Percentiles rank a stretch among this genome's conserved stretches.
phyloP scores from a whole-genome alignment of 208 protist genomes.

The Lotmaria passim region DNA sequence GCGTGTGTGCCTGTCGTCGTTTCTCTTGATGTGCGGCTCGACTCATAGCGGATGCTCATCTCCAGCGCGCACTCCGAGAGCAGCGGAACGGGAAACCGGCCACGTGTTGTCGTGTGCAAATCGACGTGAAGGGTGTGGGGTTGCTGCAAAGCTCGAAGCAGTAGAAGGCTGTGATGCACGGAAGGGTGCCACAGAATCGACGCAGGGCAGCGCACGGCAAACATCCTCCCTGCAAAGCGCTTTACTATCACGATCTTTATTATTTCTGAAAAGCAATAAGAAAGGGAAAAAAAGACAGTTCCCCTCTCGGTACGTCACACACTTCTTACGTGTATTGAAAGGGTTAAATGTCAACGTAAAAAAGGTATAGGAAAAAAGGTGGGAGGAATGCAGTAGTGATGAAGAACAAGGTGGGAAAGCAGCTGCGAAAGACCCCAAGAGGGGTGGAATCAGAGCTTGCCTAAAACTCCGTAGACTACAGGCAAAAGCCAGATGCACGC shows the following conservation, averaged over 20 bases:
- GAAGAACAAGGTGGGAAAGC: too few relatives aligned
- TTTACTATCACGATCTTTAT: neutral
- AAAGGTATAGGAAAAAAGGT: too few relatives aligned
- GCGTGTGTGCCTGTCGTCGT: neutral
- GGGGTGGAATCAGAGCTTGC: neutral
- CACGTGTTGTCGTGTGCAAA: conserved; percentile 1
- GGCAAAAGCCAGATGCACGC: neutral
- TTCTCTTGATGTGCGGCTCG: neutral
- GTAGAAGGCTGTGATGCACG: conserved; percentile 76
- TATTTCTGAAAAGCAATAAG: neutral
- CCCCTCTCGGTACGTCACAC: too few relatives aligned
- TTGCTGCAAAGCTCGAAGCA: conserved; percentile 67
- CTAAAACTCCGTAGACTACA: too few relatives aligned
- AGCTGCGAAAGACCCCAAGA: neutral
- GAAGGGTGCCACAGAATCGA: conserved; percentile 70
- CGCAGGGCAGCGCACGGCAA: conserved; percentile 56
- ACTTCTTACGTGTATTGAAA: too few relatives aligned
- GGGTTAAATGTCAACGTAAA: too few relatives aligned
- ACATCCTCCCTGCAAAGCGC: conserved; percentile 38
- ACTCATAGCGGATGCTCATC: conserved; percentile 26
- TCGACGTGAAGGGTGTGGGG: conserved; percentile 69
- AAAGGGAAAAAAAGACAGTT: neutral
- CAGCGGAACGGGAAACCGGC: conserved; percentile 28
- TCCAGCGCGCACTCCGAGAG: conserved; percentile 37
- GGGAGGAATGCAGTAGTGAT: too few relatives aligned